A percentile compares a stretch with the other conserved stretches of the same genome.
These are phyloP conservation scores for Xylariales sp. DNA, from an alignment of 2,329 filamentous ascomycete genomes.

Conservation along the genomic window DNA sequence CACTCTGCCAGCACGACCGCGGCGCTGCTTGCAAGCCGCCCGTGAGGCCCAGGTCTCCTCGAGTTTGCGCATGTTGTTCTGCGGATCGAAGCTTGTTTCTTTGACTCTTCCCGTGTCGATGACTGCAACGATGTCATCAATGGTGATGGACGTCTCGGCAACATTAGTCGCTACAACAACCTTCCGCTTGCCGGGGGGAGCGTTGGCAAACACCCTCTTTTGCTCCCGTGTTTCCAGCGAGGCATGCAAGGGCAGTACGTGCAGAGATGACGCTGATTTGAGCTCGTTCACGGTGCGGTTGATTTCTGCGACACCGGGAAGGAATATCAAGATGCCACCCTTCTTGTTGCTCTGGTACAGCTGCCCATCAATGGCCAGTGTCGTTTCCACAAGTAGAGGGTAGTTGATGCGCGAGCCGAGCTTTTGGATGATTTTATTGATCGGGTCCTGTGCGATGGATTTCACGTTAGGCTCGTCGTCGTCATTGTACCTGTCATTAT, in stretches of 20 bases:
- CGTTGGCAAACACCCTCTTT: conserved; percentile 72
- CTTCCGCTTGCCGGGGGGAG: conserved; percentile 80
- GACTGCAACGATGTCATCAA: conserved; percentile 93
- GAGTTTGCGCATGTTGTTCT: conserved; percentile 89
- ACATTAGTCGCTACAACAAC: conserved; percentile 95
- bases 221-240: conserved; percentile 88
- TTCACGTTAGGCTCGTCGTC: conserved; percentile 42
- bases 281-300: conserved; percentile 71
- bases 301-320: conserved; percentile 90
- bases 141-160: conserved; percentile 96
- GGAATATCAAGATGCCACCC: conserved; percentile 91
- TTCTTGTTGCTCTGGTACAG: conserved; percentile 60
- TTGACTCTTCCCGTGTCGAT: conserved; percentile 96
- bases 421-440: conserved; percentile 68
- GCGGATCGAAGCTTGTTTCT: conserved; percentile 88
- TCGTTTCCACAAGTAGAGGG: conserved; percentile 73
- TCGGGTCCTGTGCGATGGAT: conserved; percentile 41
- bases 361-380: conserved; percentile 75
- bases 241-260: conserved; percentile 86
- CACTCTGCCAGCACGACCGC: conserved; percentile 90
- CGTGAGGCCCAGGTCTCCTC: conserved; percentile 94
- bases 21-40: conserved; percentile 89
- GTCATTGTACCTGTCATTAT: conserved; percentile 22
- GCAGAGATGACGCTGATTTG: conserved; percentile 54
- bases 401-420: conserved; percentile 89